Conservation (phyloP, 495 filamentous ascomycete species). For the Glutinoglossum americanum region DNA sequence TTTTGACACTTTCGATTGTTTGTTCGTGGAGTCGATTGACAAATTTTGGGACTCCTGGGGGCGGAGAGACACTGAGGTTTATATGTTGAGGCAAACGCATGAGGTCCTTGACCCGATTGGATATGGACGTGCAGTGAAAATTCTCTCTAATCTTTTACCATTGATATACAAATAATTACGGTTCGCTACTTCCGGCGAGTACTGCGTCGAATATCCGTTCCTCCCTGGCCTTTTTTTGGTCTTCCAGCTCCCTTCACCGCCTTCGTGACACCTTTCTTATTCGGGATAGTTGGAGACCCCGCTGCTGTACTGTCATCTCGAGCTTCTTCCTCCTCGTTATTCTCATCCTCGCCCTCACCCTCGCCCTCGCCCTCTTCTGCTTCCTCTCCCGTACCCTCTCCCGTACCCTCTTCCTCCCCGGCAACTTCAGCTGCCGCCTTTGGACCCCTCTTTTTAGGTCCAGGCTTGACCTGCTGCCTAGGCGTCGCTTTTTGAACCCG, state of each 20-base stretch:
- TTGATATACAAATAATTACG: not conserved
- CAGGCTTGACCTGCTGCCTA: not conserved
- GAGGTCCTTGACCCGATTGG: not conserved
- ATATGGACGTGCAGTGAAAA: not conserved
- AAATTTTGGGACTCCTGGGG: not conserved
- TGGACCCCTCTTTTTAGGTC: constrained; percentile 15
- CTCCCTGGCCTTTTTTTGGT: not conserved
- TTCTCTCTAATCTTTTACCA: not conserved
- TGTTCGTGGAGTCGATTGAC: not conserved
- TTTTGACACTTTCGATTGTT: not conserved
- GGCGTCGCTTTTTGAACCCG: not conserved
- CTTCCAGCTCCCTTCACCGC: not conserved
- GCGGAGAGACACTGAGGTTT: not conserved
- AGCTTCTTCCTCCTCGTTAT: constrained; percentile 13
- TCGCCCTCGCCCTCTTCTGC: constrained; percentile 12
- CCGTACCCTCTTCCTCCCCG: constrained; percentile 12
- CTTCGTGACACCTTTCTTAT: not conserved
- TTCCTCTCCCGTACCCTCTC: constrained; percentile 12
- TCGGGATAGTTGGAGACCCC: not conserved
- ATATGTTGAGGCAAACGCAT: not conserved
- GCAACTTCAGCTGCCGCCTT: constrained; percentile 18
- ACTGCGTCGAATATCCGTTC: constrained; percentile 3
- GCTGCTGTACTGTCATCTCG: constrained; percentile 10
- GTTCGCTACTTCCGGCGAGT: constrained; percentile 2
- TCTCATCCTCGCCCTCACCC: constrained; percentile 11